Base-by-base conservation (phyloP, 495 filamentous ascomycete genomes). In the Penicillium diatomitis region DNA sequence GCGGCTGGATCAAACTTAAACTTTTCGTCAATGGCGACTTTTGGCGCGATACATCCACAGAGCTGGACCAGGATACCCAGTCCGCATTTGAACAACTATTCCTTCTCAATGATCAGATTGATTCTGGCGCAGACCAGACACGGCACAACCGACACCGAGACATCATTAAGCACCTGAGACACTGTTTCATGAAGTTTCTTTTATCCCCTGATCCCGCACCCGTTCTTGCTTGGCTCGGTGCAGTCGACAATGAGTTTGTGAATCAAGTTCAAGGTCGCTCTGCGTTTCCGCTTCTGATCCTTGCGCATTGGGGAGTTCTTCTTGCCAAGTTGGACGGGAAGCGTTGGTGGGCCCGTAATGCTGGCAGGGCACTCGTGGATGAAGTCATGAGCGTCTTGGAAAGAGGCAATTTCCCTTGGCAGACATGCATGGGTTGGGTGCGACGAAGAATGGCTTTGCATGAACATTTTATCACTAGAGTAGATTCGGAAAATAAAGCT, bases 261-360 rank as follows among this genome's bases (percentile, higher is more conserved):
- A 47, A 61, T 28, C 43, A 50, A 1, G 32, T 67, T 0, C 52
- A 54, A 6, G 46, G 52, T 34, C 50, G 60, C 7, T 56, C 60
- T 32, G 55, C 59, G 6, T 57, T 67, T 27, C 36, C 45, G 1
- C 48, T 65, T 34, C 43, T 67, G 4, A 54, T 67, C 40, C 54
- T 67, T 7, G 60, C 55, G 42, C 48, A 63, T 32, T 67, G 62
- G 62, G 64, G 57, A 6, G 51, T 63, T 8, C 49, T 67, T 6
- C 38, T 67, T 4, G 43, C 32, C 8, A 47, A 60, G 11, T 49
- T 67, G 0, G 56, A 61, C 47, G 55, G 49, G 2, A 37, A 52
- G 10, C 46, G 53, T 5, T 67, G 64, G 64, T 67, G 64, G 62
- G 64, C 64, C 3, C 48, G 44, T 5, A 47, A 54, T 39, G 48